A percentile compares a stretch with the other conserved stretches of the same genome.
phyloP scores from a whole-genome alignment of 305 asterid species.

The Fraxinus baroniana region DNA sequence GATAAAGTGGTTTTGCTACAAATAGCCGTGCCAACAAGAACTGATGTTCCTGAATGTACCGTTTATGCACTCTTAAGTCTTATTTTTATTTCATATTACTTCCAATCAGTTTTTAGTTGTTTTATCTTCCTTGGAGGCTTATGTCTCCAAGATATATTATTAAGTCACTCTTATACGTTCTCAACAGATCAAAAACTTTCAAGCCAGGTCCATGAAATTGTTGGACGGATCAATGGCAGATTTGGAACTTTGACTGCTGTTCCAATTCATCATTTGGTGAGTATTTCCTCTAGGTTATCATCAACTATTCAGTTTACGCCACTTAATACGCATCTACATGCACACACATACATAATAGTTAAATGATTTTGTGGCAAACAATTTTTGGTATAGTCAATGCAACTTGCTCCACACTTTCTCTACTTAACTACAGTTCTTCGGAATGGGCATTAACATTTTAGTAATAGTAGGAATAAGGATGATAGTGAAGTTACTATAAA shows the following conservation, averaged over 20 bases:
- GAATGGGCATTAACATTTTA: neutral
- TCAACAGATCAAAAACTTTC: conserved; percentile 54
- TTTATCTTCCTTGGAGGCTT: neutral
- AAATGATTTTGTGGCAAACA: neutral
- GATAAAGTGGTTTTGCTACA: conserved; percentile 91
- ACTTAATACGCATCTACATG: neutral
- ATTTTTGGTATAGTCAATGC: neutral
- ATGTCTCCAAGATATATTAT: neutral
- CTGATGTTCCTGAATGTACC: conserved; percentile 95
- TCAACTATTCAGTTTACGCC: neutral
- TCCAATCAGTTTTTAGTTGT: neutral
- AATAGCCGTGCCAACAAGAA: conserved; percentile 97
- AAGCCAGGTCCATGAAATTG: conserved; percentile 64
- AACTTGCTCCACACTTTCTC: conserved; percentile 1
- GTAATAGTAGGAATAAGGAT: neutral
- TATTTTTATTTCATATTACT: conserved; percentile 18
- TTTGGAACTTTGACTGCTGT: conserved; percentile 54
- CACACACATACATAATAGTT: neutral
- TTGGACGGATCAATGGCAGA: conserved; percentile 65
- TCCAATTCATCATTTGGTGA: conserved; percentile 62
- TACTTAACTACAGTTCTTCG: neutral
- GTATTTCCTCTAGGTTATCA: conserved; percentile 15
- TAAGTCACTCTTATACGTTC: conserved; percentile 9
- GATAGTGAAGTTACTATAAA: neutral
- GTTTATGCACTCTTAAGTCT: conserved; percentile 8